Conservation (phyloP, 495 filamentous ascomycete genomes). For the Staphylotrichum tortipilum region DNA sequence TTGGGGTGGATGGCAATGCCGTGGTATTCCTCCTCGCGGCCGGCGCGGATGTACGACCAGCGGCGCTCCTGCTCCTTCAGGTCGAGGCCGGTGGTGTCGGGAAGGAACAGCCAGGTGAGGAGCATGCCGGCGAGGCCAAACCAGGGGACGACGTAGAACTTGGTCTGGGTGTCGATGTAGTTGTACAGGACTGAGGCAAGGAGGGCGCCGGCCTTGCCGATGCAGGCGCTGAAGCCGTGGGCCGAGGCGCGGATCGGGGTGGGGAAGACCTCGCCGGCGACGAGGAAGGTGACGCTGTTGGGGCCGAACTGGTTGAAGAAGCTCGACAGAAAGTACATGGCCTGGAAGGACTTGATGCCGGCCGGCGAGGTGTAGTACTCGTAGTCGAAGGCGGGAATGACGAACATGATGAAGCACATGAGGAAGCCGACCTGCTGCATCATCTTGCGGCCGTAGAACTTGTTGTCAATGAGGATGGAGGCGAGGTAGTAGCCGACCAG, state of each 20-base stretch:
- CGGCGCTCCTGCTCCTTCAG: conserved; percentile 90
- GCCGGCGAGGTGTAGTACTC: conserved; percentile 58
- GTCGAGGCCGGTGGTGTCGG: conserved; percentile 86
- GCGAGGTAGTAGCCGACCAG: conserved; percentile 75
- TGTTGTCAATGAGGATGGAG: conserved; percentile 77
- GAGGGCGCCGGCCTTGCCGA: conserved; percentile 77
- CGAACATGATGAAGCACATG: conserved; percentile 77
- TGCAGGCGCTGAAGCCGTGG: conserved; percentile 79
- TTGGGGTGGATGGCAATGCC: conserved; percentile 79
- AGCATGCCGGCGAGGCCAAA: conserved; percentile 78
- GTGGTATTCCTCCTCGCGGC: conserved; percentile 71
- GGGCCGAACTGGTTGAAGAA: conserved; percentile 98
- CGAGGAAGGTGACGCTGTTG: conserved; percentile 85
- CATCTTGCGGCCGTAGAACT: conserved; percentile 82
- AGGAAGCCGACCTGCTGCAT: conserved; percentile 90
- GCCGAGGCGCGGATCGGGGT: conserved; percentile 84
- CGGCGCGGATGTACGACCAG: conserved; percentile 69
- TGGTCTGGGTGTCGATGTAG: conserved; percentile 68
- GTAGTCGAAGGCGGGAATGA: conserved; percentile 77
- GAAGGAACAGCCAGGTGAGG: conserved; percentile 70
- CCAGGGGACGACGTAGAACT: conserved; percentile 86
- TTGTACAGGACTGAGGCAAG: conserved; percentile 77
- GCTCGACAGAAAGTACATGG: conserved; percentile 85
- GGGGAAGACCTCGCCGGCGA: conserved; percentile 84
- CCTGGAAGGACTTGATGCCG: conserved; percentile 72